phyloP scores from a whole-genome alignment of 257 asterid species.

The Solanum sejunctum region DNA sequence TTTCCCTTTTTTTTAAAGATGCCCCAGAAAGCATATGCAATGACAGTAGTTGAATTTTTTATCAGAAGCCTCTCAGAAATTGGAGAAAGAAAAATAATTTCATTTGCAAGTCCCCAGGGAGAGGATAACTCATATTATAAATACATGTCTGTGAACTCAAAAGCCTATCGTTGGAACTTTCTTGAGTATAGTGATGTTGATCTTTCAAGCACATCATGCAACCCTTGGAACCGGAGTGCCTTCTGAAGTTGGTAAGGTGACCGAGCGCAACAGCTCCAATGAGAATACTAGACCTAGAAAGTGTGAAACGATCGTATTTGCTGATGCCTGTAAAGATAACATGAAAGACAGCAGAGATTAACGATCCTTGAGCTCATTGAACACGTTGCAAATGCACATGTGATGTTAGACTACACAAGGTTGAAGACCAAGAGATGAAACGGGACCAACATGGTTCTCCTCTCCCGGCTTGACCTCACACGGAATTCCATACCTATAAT shows the following conservation, averaged over 20 bases:
- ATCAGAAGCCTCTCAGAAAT: neutral
- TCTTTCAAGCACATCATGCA: slow-evolving; percentile 23
- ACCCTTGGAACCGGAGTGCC: slow-evolving; percentile 43
- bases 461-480: neutral
- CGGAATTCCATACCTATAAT: neutral
- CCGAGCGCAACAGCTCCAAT: slow-evolving; percentile 81
- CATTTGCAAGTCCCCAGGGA: neutral
- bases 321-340: slow-evolving; percentile 59
- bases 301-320: slow-evolving; percentile 87
- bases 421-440: neutral
- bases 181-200: neutral
- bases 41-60: neutral
- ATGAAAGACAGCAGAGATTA: neutral
- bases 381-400: neutral
- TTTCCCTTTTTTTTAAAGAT: neutral
- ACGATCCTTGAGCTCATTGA: neutral
- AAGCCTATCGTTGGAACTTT: neutral
- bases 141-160: neutral
- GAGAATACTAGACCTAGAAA: slow-evolving; percentile 79
- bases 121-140: neutral
- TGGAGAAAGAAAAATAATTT: neutral
- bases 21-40: neutral
- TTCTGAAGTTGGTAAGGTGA: slow-evolving; percentile 74
- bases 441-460: neutral
- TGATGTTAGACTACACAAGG: neutral